These are phyloP conservation scores for Umbellularia californica DNA, from an alignment of 164 flowering plant genomes.

Conservation along the genomic window DNA sequence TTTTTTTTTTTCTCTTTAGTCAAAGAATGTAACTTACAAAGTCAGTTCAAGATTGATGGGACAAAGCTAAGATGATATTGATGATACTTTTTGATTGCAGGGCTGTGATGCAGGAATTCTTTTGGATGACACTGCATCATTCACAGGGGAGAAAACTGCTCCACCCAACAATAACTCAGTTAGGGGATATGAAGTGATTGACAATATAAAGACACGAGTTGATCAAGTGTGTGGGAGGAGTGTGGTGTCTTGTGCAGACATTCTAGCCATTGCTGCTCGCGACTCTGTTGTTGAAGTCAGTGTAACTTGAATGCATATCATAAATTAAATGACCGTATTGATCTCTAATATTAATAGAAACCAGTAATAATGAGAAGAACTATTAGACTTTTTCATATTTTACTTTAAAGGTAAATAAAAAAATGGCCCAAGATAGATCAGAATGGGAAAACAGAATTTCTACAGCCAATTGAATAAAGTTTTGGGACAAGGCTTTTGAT, in stretches of 20 bases:
- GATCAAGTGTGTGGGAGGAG: constrained; percentile 19
- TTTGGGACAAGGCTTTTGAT: too few relatives aligned
- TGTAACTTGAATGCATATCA: background rate
- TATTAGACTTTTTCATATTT: too few relatives aligned
- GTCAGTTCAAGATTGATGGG: background rate
- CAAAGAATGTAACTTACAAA: background rate
- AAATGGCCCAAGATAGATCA: too few relatives aligned
- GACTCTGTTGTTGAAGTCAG: constrained; percentile 23
- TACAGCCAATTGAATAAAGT: too few relatives aligned
- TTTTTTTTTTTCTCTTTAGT: too few relatives aligned
- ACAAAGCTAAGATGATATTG: background rate
- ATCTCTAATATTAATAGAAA: background rate
- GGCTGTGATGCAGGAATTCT: constrained; percentile 23
- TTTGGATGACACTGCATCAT: constrained; percentile 9
- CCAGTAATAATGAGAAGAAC: too few relatives aligned
- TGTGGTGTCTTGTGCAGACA: constrained; percentile 32
- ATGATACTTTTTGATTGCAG: background rate
- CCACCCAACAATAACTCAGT: constrained; percentile 10
- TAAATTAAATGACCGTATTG: background rate
- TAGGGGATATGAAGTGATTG: constrained; percentile 20
- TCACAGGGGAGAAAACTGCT: constrained; percentile 11
- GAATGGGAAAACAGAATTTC: too few relatives aligned
- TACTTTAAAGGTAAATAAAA: too few relatives aligned
- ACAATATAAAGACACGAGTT: constrained; percentile 18
- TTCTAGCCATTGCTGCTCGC: constrained; percentile 28